Percentiles rank a stretch among this genome's conserved stretches.
Conservation (phyloP, 495 filamentous ascomycete species). For the Lophiotrema nucula region DNA sequence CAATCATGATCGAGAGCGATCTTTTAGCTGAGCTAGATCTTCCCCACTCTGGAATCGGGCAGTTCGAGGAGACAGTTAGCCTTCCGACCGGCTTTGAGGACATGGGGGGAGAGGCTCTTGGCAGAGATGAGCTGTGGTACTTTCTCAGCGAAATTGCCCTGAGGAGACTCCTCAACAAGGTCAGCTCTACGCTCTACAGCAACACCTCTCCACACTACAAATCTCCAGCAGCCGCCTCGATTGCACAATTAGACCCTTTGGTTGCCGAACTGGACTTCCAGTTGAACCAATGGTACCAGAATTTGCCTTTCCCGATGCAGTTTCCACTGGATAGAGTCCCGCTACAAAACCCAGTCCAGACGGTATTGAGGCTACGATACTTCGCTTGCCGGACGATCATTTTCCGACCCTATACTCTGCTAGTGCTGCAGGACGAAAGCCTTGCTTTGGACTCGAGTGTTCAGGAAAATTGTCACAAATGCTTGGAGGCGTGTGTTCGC, state of each 20-base stretch:
- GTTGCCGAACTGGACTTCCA: constrained; percentile 79
- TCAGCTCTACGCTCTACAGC: constrained; percentile 77
- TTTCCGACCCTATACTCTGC: constrained; percentile 77
- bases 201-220: constrained; percentile 60
- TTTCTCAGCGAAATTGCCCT: constrained; percentile 79
- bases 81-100: constrained; percentile 74
- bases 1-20: constrained; percentile 77
- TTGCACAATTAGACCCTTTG: constrained; percentile 68
- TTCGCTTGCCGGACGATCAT: constrained; percentile 84
- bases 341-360: constrained; percentile 71
- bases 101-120: constrained; percentile 51
- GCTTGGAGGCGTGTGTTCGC: constrained; percentile 75
- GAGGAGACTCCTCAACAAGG: constrained; percentile 71
- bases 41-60: constrained; percentile 76
- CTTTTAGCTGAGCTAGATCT: constrained; percentile 77
- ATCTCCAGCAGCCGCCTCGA: constrained; percentile 44
- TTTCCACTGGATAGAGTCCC: constrained; percentile 67
- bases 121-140: constrained; percentile 79
- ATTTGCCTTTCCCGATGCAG: constrained; percentile 67
- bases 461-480: constrained; percentile 74
- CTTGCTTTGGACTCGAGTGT: constrained; percentile 65
- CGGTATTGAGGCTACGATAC: constrained; percentile 73
- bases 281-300: constrained; percentile 81
- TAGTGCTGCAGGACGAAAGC: constrained; percentile 74
- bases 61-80: constrained; percentile 76